These are phyloP conservation scores for Aspergillus jensenii DNA, from an alignment of 2,329 filamentous ascomycete species.

Conservation along the genomic window DNA sequence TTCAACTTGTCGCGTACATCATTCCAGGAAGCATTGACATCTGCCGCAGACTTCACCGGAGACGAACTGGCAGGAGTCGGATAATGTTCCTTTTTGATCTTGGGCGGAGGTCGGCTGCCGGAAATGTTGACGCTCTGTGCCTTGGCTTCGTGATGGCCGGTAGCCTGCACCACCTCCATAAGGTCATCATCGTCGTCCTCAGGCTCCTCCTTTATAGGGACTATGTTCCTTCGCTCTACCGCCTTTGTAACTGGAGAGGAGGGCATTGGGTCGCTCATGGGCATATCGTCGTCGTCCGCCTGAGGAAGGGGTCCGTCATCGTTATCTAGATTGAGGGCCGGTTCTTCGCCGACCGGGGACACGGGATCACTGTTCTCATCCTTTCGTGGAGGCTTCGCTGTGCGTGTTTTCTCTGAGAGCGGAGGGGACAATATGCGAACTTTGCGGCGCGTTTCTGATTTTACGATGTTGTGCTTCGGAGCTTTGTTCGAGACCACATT, in stretches of 20 bases:
- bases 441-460: slow-evolving; percentile 75
- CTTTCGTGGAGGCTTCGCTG: slow-evolving; percentile 53
- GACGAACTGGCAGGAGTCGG: slow-evolving; percentile 76
- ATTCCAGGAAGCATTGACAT: slow-evolving; percentile 84
- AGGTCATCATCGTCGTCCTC: slow-evolving; percentile 77
- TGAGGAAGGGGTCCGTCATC: slow-evolving; percentile 57
- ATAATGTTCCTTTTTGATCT: slow-evolving; percentile 66
- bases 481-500: slow-evolving; percentile 63
- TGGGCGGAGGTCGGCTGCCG: slow-evolving; percentile 75
- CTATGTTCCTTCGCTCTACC: slow-evolving; percentile 66
- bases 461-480: slow-evolving; percentile 63
- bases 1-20: slow-evolving; percentile 82
- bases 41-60: slow-evolving; percentile 60
- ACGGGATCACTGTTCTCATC: slow-evolving; percentile 47
- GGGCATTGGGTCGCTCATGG: slow-evolving; percentile 81
- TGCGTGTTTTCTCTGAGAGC: slow-evolving; percentile 52
- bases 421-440: slow-evolving; percentile 77
- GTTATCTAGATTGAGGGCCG: slow-evolving; percentile 46
- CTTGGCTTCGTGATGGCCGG: slow-evolving; percentile 63
- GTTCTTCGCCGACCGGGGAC: slow-evolving; percentile 42
- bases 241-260: slow-evolving; percentile 85
- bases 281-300: slow-evolving; percentile 70
- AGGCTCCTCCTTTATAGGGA: slow-evolving; percentile 62
- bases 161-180: slow-evolving; percentile 81
- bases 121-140: slow-evolving; percentile 78